Evolutionary conservation across 2,329 filamentous ascomycete genomes (phyloP).

Genomic region (Exophiala mesophila): DNA sequence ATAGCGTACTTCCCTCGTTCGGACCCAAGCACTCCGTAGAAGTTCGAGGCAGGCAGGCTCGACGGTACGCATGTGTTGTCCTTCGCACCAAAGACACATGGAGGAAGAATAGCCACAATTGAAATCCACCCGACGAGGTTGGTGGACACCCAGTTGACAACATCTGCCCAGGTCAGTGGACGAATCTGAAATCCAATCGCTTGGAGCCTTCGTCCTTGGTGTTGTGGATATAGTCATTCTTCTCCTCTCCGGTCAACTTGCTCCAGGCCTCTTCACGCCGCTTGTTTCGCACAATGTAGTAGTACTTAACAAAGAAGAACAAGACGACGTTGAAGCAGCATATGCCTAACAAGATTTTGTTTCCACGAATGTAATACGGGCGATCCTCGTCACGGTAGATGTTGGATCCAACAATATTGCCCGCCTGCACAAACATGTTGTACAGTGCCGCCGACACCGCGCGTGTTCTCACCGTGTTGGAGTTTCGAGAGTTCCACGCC

Average conservation of each 20-base stretch:
- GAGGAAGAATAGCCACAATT: no score
- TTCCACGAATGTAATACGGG: conserved; percentile 53
- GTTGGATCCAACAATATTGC: conserved; percentile 34
- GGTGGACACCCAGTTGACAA: no score
- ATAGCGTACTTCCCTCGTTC: no score
- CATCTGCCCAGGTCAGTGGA: conserved; percentile 36
- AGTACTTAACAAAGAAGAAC: conserved; percentile 43
- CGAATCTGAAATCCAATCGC: conserved; percentile 50
- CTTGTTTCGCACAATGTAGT: conserved; percentile 39
- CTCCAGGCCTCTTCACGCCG: conserved; percentile 47
- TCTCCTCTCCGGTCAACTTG: conserved; percentile 43
- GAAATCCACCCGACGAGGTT: no score
- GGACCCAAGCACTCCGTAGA: no score
- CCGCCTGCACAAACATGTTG: conserved; percentile 37
- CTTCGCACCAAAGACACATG: no score
- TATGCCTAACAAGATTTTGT: conserved; percentile 51
- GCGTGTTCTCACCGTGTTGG: conserved; percentile 55
- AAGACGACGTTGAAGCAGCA: conserved; percentile 43
- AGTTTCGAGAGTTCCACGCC: conserved; percentile 57
- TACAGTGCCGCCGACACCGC: conserved; percentile 37
- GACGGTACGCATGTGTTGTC: no score
- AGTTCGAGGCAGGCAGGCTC: no score
- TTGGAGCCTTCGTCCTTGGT: conserved; percentile 46
- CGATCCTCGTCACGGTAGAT: conserved; percentile 49
- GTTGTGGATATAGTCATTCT: conserved; percentile 39